Evolutionary conservation across 176 grass and related monocot genomes (phyloP).

Genomic region (Poa pratensis): DNA sequence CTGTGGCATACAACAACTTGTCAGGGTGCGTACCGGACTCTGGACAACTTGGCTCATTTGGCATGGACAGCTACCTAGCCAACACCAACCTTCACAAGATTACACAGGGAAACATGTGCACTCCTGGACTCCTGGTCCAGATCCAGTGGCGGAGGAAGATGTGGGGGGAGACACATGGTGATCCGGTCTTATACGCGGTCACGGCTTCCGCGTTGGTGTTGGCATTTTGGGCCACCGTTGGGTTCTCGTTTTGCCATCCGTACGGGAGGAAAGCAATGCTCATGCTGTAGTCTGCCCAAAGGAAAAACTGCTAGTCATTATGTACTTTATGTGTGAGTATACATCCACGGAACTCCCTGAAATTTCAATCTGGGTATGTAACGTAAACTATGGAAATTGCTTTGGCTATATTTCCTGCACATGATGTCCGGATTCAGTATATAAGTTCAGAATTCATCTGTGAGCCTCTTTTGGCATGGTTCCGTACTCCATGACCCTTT

Average conservation of each 20-base stretch:
- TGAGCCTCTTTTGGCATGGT: conserved; percentile 36
- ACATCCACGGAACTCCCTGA: no score
- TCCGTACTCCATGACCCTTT: conserved; percentile 45
- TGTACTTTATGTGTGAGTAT: background rate
- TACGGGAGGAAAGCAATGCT: background rate
- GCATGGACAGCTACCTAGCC: background rate
- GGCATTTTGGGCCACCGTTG: background rate
- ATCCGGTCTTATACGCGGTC: background rate
- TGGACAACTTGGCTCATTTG: background rate
- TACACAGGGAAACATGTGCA: background rate
- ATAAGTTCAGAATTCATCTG: conserved; percentile 52
- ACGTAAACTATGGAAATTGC: background rate
- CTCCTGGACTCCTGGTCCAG: background rate
- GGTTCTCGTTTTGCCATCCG: conserved; percentile 19
- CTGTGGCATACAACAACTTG: conserved; percentile 43
- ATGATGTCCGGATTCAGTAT: background rate
- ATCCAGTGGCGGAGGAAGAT: no score
- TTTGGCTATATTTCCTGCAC: background rate
- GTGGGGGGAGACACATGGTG: background rate
- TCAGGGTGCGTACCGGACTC: conserved; percentile 25
- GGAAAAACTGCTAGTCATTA: background rate
- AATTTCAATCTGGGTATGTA: background rate
- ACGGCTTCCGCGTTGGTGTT: background rate
- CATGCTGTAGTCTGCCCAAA: background rate
- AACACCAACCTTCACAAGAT: background rate